phyloP scores from a whole-genome alignment of 2,329 filamentous ascomycete species.

The Fusarium abutilonis region DNA sequence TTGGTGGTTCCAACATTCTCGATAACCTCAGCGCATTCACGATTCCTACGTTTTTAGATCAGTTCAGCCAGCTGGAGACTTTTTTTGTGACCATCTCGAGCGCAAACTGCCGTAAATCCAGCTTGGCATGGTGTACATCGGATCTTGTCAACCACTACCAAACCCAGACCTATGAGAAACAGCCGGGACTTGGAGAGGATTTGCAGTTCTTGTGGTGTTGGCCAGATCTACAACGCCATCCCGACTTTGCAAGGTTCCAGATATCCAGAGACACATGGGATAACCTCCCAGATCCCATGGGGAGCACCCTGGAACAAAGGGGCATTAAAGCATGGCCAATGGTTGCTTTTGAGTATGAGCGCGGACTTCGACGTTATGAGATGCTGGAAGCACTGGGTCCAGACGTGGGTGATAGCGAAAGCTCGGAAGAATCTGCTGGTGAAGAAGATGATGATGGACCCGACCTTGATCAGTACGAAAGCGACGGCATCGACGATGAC shows the following conservation, averaged over 20 bases:
- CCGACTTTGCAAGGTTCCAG: constrained; percentile 45
- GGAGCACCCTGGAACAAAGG: constrained; percentile 3
- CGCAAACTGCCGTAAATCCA: constrained; percentile 7
- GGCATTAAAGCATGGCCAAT: constrained; percentile 46
- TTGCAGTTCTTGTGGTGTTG: constrained; percentile 46
- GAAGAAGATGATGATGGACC: constrained; percentile 30
- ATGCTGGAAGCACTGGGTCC: constrained; percentile 21
- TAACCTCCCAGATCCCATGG: constrained; percentile 6
- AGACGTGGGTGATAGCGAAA: constrained; percentile 21
- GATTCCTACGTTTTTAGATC: constrained; percentile 2
- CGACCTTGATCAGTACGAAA: constrained; percentile 51
- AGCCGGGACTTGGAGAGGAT: constrained; percentile 41
- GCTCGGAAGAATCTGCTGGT: constrained; percentile 23
- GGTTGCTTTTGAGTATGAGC: constrained; percentile 43
- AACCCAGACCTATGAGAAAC: constrained; percentile 43
- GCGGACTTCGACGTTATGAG: constrained; percentile 31
- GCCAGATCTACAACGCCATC: constrained; percentile 48
- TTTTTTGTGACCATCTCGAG: constrained; percentile 41
- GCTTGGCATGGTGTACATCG: constrained; percentile 49
- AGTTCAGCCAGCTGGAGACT: constrained; percentile 43
- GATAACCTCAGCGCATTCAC: neutral
- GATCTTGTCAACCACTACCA: constrained; percentile 45
- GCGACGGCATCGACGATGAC: constrained; percentile 53
- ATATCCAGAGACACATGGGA: constrained; percentile 27
- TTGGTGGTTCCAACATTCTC: constrained; percentile 22